Conservation (phyloP, 805 yeast species). For the Starmerella stellata region DNA sequence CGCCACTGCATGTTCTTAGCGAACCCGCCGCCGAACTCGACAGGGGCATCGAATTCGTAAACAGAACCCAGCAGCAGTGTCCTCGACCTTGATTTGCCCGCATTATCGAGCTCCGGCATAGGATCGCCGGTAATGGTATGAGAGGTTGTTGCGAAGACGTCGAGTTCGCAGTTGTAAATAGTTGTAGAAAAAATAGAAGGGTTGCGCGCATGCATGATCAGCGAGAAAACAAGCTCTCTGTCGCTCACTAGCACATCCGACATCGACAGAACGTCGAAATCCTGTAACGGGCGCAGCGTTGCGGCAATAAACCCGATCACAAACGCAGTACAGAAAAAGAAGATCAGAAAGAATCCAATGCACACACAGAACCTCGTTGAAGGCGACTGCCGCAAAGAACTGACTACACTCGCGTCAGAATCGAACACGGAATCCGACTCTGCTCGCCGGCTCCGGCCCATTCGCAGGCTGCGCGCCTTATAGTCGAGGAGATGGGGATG, state of each 20-base stretch:
- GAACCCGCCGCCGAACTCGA: slow-evolving; percentile 60
- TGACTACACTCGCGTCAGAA: neutral
- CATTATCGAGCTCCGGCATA: slow-evolving; percentile 8
- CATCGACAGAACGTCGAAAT: slow-evolving; percentile 42
- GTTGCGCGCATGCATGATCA: slow-evolving; percentile 62
- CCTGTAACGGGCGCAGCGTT: slow-evolving; percentile 63
- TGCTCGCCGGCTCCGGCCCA: neutral
- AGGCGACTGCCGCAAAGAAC: neutral
- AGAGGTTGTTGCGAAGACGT: slow-evolving; percentile 43
- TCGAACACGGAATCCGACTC: neutral
- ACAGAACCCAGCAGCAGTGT: slow-evolving; percentile 66
- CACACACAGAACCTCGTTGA: slow-evolving; percentile 5
- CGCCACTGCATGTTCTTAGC: slow-evolving; percentile 49
- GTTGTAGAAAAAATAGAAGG: slow-evolving; percentile 66
- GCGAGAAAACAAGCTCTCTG: slow-evolving; percentile 68
- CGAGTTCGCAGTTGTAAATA: slow-evolving; percentile 51
- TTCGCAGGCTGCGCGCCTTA: neutral
- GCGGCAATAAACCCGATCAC: slow-evolving; percentile 71
- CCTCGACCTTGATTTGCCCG: slow-evolving; percentile 24
- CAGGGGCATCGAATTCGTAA: slow-evolving; percentile 46
- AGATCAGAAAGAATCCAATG: slow-evolving; percentile 14
- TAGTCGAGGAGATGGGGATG: neutral
- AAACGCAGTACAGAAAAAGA: slow-evolving; percentile 38
- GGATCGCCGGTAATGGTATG: slow-evolving; percentile 7
- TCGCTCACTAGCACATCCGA: slow-evolving; percentile 59